These are phyloP conservation scores for Russula compacta DNA, from an alignment of 768 basidiomycete genomes.

Conservation along the genomic window DNA sequence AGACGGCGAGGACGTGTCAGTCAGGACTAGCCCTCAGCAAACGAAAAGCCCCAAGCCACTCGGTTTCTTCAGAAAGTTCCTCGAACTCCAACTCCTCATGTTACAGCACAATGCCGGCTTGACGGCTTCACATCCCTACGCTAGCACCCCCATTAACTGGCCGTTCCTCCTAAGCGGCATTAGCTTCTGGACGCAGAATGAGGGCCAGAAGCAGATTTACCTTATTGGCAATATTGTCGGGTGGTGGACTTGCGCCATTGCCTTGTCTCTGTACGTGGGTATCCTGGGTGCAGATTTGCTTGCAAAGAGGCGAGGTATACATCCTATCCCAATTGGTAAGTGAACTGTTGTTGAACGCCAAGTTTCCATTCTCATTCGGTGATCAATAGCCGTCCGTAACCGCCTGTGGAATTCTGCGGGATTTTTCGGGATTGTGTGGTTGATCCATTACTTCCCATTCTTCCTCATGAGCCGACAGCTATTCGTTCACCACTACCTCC, in stretches of 20 bases:
- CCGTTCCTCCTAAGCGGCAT: slow-evolving; percentile 94
- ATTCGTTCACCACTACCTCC: slow-evolving; percentile 97
- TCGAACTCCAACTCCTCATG: slow-evolving; percentile 90
- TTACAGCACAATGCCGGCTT: slow-evolving; percentile 98
- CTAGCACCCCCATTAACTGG: slow-evolving; percentile 95
- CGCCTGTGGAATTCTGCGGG: slow-evolving; percentile 93
- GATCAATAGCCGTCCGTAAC: slow-evolving; percentile 69
- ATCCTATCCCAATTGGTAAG: slow-evolving; percentile 85
- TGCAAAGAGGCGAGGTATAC: slow-evolving; percentile 73
- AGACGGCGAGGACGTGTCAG: slow-evolving; percentile 48
- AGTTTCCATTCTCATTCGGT: slow-evolving; percentile 5
- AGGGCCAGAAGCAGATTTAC: slow-evolving; percentile 87
- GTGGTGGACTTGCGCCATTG: slow-evolving; percentile 90
- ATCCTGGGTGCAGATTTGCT: slow-evolving; percentile 85
- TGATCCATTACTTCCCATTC: slow-evolving; percentile 93
- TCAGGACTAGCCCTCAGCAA: slow-evolving; percentile 42
- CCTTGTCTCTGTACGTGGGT: slow-evolving; percentile 81
- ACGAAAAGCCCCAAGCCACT: slow-evolving; percentile 67
- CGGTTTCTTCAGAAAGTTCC: slow-evolving; percentile 93
- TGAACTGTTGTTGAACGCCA: slow-evolving; percentile 14
- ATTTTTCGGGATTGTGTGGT: slow-evolving; percentile 94
- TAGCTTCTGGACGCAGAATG: slow-evolving; percentile 94
- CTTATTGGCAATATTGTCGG: slow-evolving; percentile 89
- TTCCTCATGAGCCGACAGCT: slow-evolving; percentile 96
- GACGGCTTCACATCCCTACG: slow-evolving; percentile 96